These are phyloP conservation scores for Jackrogersella multiformis DNA, from an alignment of 495 filamentous ascomycete genomes.

Conservation along the genomic window DNA sequence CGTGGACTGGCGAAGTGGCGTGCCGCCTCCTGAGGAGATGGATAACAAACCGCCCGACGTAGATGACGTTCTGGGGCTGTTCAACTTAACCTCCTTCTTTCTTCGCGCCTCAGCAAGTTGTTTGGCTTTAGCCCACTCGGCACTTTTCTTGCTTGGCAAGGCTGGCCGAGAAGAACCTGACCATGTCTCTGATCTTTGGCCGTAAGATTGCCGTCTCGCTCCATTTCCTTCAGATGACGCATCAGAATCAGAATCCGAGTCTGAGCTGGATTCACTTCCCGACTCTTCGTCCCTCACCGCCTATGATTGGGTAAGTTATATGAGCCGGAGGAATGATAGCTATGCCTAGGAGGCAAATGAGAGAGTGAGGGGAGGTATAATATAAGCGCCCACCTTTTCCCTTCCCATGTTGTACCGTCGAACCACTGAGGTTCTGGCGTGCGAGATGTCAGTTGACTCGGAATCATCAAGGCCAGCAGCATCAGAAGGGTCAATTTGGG, in stretches of 20 bases:
- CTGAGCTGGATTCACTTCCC: conserved; percentile 23
- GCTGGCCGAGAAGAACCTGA: conserved; percentile 24
- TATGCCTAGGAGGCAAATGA: not conserved
- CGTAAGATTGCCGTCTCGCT: conserved; percentile 27
- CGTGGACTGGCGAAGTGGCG: conserved; percentile 26
- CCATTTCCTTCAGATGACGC: conserved; percentile 23
- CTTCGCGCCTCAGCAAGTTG: conserved; percentile 61
- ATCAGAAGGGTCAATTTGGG: conserved; percentile 55
- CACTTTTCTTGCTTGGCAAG: conserved; percentile 41
- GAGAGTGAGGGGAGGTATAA: too few relatives aligned
- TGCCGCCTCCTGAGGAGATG: conserved; percentile 44
- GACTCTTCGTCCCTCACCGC: conserved; percentile 22
- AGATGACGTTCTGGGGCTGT: conserved; percentile 62
- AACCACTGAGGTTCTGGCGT: conserved; percentile 36
- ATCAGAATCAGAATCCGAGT: conserved; percentile 34
- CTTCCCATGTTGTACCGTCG: conserved; percentile 56
- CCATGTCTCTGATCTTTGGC: conserved; percentile 17
- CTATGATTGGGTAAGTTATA: conserved; percentile 27
- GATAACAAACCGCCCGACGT: conserved; percentile 45
- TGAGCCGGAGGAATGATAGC: not conserved
- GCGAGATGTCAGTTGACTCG: conserved; percentile 44
- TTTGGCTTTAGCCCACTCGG: conserved; percentile 53
- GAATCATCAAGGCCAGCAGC: conserved; percentile 40
- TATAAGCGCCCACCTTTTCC: conserved; percentile 45
- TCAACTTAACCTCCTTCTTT: conserved; percentile 68